Percentiles rank a stretch among this genome's conserved stretches.
Conservation (phyloP, 257 asterid species). For the Ehretia macrophylla region DNA sequence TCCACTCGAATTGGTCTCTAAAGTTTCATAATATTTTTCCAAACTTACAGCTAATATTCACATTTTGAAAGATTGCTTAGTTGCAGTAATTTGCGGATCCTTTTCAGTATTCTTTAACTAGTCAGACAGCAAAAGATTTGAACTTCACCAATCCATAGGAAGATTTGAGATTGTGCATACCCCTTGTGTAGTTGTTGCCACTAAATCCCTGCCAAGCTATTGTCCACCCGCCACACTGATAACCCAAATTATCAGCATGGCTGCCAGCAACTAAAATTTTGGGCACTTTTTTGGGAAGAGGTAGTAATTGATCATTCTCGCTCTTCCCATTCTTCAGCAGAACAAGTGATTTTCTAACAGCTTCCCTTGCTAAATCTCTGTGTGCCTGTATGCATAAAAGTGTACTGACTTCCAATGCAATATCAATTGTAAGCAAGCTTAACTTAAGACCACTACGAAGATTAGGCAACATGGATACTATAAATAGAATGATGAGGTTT, state of each 20-base stretch:
- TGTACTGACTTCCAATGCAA: slow-evolving; percentile 2
- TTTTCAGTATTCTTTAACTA: neutral
- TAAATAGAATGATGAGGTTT: neutral
- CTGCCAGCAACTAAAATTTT: slow-evolving; percentile 73
- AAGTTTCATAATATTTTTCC: neutral
- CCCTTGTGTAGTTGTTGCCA: slow-evolving; percentile 61
- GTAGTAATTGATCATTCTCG: slow-evolving; percentile 49
- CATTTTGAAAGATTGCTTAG: neutral
- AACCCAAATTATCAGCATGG: slow-evolving; percentile 90
- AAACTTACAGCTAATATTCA: neutral
- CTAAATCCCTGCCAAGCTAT: slow-evolving; percentile 79
- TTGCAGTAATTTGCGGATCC: neutral
- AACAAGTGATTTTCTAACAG: slow-evolving; percentile 80
- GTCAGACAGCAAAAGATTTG: too few species aligned
- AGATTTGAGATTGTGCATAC: slow-evolving; percentile 27
- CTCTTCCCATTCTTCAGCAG: slow-evolving; percentile 77
- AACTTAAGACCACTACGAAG: neutral
- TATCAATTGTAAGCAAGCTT: neutral
- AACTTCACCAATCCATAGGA: neutral
- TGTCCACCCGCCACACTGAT: slow-evolving; percentile 95
- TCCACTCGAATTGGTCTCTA: too few species aligned
- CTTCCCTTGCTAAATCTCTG: slow-evolving; percentile 83
- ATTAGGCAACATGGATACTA: neutral
- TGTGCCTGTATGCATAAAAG: slow-evolving; percentile 47
- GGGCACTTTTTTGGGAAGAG: slow-evolving; percentile 63